Conservation (phyloP, 352 stramenopile genomes). For the Nothophytophthora sp. region DNA sequence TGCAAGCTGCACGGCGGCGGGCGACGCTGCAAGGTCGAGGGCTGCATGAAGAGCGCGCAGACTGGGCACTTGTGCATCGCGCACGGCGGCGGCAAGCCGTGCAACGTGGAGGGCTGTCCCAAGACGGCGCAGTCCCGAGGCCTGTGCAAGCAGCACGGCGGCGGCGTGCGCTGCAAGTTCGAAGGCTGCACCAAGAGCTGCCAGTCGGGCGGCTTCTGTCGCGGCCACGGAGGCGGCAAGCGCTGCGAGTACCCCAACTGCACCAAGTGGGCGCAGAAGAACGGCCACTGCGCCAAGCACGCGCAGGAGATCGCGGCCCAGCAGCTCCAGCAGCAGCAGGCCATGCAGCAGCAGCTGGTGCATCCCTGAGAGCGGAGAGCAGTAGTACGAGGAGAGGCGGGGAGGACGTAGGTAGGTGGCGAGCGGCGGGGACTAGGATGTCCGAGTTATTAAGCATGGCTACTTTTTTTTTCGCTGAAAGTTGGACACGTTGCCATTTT, state of each 20-base stretch:
- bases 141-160: slow-evolving; percentile 85
- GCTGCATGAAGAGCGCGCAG: slow-evolving; percentile 88
- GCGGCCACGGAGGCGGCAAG: slow-evolving; percentile 82
- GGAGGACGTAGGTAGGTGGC: slow-evolving; percentile 21
- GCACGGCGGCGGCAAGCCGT: slow-evolving; percentile 83
- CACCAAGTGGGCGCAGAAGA: slow-evolving; percentile 89
- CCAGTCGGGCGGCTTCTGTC: slow-evolving; percentile 84
- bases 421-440: slow-evolving; percentile 15
- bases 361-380: slow-evolving; percentile 24
- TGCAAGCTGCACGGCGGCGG: slow-evolving; percentile 86
- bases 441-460: slow-evolving; percentile 31
- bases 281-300: slow-evolving; percentile 86
- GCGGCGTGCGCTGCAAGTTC: slow-evolving; percentile 85
- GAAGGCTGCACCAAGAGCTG: slow-evolving; percentile 88
- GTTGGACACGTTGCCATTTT: too few relatives aligned
- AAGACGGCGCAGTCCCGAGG: slow-evolving; percentile 87
- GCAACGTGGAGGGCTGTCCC: slow-evolving; percentile 80
- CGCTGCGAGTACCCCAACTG: slow-evolving; percentile 84
- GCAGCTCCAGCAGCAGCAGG: slow-evolving; percentile 42
- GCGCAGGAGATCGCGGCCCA: slow-evolving; percentile 79
- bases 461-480: too few relatives aligned
- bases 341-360: slow-evolving; percentile 38
- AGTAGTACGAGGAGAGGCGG: not conserved
- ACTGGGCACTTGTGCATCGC: slow-evolving; percentile 85
- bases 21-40: slow-evolving; percentile 83